Evolutionary conservation across 208 protist species (phyloP), one percentile per base, ranked within the genome.

Genomic region (Leishmania aethiopica): DNA sequence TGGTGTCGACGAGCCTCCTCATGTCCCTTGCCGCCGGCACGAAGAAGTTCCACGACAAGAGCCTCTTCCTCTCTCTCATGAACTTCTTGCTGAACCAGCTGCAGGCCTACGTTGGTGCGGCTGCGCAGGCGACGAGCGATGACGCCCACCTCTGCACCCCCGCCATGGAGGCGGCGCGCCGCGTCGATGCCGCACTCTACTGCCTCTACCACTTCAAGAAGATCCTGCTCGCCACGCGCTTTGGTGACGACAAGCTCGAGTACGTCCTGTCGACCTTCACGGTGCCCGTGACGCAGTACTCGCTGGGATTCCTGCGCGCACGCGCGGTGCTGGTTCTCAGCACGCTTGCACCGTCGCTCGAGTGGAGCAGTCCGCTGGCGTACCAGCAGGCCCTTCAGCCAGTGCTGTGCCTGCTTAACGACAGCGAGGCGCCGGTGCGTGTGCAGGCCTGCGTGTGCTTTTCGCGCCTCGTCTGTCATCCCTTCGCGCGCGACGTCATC

Each of bases 381-480:
- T 97, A 96, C 69, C 86, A 94, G 75, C 67, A 64, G 25, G 90
- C 89, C 17, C 77, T 99, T 28, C 69, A 80, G 55, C 80, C 82
- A 0, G 88, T 98, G 62, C 75, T 99, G 40, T 80, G 88, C 5
- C 80, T 97, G n/a, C 84, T 98, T 70, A 82, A 92, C 37, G 97
- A 99, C 82, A 53, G 76, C 4, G 94, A 99, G 69, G 66, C 92
- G 4, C 91, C 95, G 13, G 97, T 99, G 74, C 90, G 88, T 57
- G 88, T 98, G 28, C 94, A 98, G 83, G 91, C 96, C n/a, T 97
- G 94, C 80, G 84, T 88, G 25, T 91, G 90, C 69, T 90, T 99
- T 53, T 90, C 91, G n/a, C 89, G 88, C 55, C 88, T 98, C 49
- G 95, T 98, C 25, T 89, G 90, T 42, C 89, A 93, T 69, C 81